Evolutionary conservation across 352 stramenopile species (phyloP).

Genomic region (Hyaloperonospora arabidopsidis): DNA sequence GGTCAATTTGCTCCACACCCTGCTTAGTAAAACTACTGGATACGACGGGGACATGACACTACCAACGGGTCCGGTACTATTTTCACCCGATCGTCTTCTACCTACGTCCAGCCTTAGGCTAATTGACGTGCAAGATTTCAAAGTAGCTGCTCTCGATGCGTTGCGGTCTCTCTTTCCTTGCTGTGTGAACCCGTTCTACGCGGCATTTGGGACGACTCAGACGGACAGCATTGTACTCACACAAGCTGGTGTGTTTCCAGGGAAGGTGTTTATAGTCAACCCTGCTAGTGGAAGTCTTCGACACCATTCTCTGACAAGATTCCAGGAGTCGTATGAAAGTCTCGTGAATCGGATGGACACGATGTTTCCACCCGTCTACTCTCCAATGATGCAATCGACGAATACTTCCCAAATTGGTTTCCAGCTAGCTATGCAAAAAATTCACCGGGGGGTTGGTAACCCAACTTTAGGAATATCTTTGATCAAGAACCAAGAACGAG

Average conservation of each 20-base stretch:
- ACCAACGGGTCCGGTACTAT: conserved; percentile 63
- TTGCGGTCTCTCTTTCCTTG: conserved; percentile 59
- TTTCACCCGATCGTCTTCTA: conserved; percentile 56
- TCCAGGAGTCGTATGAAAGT: conserved; percentile 59
- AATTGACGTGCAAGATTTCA: conserved; percentile 53
- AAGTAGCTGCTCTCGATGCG: conserved; percentile 52
- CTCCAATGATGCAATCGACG: conserved; percentile 20
- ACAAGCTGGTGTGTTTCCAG: conserved; percentile 65
- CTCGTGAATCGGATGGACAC: conserved; percentile 49
- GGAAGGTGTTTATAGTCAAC: conserved; percentile 70
- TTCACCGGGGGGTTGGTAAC: conserved; percentile 10
- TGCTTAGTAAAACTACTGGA: conserved; percentile 23
- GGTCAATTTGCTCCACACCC: conserved; percentile 40
- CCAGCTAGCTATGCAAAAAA: conserved; percentile 4
- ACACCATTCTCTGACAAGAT: conserved; percentile 55
- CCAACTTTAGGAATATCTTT: conserved; percentile 6
- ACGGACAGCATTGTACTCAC: conserved; percentile 53
- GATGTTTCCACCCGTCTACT: conserved; percentile 74
- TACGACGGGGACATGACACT: conserved; percentile 26
- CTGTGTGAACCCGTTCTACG: conserved; percentile 80
- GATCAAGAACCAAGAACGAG: conserved; percentile 30
- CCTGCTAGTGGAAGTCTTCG: conserved; percentile 43
- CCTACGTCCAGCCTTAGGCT: conserved; percentile 32
- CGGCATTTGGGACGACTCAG: conserved; percentile 62
- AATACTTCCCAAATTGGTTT: neutral